Evolutionary conservation across 2,329 filamentous ascomycete genomes (phyloP).

Genomic region (Penicillium sp.): DNA sequence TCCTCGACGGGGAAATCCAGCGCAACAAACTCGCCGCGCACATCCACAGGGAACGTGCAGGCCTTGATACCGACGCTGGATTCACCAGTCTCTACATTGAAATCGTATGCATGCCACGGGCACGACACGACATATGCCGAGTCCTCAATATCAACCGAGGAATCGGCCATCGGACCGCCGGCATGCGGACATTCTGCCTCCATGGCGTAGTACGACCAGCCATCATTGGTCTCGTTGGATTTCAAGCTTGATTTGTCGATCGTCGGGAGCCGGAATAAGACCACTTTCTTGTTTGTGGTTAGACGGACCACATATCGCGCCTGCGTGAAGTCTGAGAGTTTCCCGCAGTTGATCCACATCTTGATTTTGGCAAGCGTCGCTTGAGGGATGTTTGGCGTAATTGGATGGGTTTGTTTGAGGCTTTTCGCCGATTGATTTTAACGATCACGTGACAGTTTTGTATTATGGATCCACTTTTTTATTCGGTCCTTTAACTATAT

Average conservation of each 20-base stretch:
- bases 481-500: neutral
- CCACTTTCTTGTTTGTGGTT: conserved; percentile 47
- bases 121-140: conserved; percentile 50
- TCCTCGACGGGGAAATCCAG: conserved; percentile 34
- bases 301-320: conserved; percentile 47
- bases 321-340: conserved; percentile 37
- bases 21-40: conserved; percentile 37
- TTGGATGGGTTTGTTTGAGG: neutral
- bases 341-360: conserved; percentile 31
- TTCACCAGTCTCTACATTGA: conserved; percentile 51
- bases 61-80: conserved; percentile 51
- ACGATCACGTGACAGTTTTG: neutral
- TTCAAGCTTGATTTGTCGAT: conserved; percentile 37
- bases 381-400: neutral
- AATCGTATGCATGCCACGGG: conserved; percentile 53
- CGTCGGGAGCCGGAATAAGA: conserved; percentile 47
- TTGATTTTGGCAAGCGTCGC: neutral
- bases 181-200: conserved; percentile 51
- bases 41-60: conserved; percentile 47
- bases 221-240: conserved; percentile 37
- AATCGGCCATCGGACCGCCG: conserved; percentile 49
- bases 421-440: conserved; percentile 6
- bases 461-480: neutral
- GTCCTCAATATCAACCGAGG: conserved; percentile 50
- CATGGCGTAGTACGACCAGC: conserved; percentile 51